Evolutionary conservation across 805 yeast genomes (phyloP), one percentile per base, ranked within the genome.

Genomic region (Cyberlindnera euphorbiae): DNA sequence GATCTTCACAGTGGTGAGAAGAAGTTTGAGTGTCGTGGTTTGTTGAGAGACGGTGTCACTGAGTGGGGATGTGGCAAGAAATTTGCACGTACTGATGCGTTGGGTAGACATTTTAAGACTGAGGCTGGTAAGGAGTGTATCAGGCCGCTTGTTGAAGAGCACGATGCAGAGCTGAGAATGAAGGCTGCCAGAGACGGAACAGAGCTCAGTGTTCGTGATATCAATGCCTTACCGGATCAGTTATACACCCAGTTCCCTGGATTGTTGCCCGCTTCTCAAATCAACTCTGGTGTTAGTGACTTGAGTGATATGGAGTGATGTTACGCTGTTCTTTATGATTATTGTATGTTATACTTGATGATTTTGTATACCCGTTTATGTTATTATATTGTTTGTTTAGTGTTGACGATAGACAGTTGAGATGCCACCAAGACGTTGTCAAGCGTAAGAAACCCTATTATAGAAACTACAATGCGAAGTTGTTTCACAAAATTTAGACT

Each of bases 61-160:
- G 31, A 33, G 14, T 83, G 94, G 94, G 94, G 94, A 0, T 83
- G 94, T 60, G 84, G 84, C 6, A 81, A 79, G 62, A 69, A 73
- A 49, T 83, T 83, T 63, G 90, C 89, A 4, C 61, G 94, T 46
- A 76, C 85, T 25, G 94, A 83, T 63, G 93, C 90, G 0, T 59
- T 83, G 34, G 75, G 85, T 6, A 67, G 93, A 48, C 94, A 83
- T 60, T 82, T 83, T 56, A 73, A 82, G 50, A 82, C 94, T 0
- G 90, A 81, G 47, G 75, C 82, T 22, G 93, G 93, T 5, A 77
- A 79, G 62, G 67, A 68, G 33, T 83, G 94, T 60, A 78, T 83
- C 21, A 62, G 73, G 35, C 83, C 85, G 0, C 62, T 81, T 43
- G 71, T 79, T 62, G 79, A 77, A 30, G 88, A 81, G 46, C 79